phyloP scores from a whole-genome alignment of 1,284 basidiomycete species.

The Apiotrichum laibachii region DNA sequence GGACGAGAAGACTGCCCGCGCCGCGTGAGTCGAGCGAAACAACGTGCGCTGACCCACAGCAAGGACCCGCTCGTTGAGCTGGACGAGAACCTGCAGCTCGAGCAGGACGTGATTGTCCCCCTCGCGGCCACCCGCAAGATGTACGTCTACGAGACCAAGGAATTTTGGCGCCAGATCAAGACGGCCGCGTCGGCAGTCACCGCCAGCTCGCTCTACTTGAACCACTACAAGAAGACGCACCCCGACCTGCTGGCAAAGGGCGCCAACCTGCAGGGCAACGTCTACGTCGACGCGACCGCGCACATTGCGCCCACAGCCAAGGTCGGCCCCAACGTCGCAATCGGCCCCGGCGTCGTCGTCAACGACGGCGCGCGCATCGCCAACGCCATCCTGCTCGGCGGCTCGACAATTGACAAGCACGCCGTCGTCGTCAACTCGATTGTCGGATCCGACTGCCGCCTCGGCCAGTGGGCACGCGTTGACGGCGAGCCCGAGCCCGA shows the following conservation, averaged over 20 bases:
- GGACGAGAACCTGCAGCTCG: constrained; percentile 55
- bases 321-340: constrained; percentile 55
- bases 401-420: constrained; percentile 52
- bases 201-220: constrained; percentile 54
- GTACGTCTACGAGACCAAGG: constrained; percentile 54
- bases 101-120: constrained; percentile 57
- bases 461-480: constrained; percentile 55
- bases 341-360: constrained; percentile 52
- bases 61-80: constrained; percentile 51
- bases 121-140: constrained; percentile 54
- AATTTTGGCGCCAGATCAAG: constrained; percentile 58
- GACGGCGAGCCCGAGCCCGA: constrained; percentile 52
- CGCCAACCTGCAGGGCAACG: constrained; percentile 51
- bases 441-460: constrained; percentile 46
- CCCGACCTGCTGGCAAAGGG: constrained; percentile 37
- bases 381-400: constrained; percentile 55
- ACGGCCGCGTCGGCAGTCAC: constrained; percentile 56
- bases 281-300: constrained; percentile 54
- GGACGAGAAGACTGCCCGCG: constrained; percentile 53
- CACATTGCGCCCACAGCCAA: constrained; percentile 52
- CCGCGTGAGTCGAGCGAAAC: constrained; percentile 39
- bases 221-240: constrained; percentile 37
- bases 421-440: constrained; percentile 54
- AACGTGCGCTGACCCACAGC: constrained; percentile 22
- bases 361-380: constrained; percentile 54